These are phyloP conservation scores for Trichocladium uniseriatum DNA, from an alignment of 495 filamentous ascomycete species.

Conservation along the genomic window DNA sequence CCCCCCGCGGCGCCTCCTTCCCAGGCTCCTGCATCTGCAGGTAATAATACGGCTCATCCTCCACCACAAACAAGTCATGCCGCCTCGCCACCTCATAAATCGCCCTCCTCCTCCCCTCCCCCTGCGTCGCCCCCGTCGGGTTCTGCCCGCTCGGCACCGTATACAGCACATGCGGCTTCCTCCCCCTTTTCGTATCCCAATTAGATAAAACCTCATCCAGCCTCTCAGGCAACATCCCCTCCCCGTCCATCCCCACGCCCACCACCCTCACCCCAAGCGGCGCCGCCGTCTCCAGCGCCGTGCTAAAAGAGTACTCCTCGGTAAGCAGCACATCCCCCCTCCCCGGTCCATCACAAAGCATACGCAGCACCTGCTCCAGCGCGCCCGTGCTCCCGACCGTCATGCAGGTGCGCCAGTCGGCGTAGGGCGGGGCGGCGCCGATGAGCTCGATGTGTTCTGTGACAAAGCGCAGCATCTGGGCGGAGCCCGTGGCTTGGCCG, in stretches of 20 bases:
- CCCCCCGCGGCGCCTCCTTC: constrained; percentile 12
- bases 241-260: constrained; percentile 65
- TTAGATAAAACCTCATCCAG: constrained; percentile 56
- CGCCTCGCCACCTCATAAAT: constrained; percentile 71
- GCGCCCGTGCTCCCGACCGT: constrained; percentile 70
- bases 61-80: constrained; percentile 79
- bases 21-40: constrained; percentile 89
- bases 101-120: constrained; percentile 50
- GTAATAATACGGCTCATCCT: constrained; percentile 97
- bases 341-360: constrained; percentile 55
- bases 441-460: constrained; percentile 89
- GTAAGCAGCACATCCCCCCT: constrained; percentile 64
- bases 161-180: constrained; percentile 70
- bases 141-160: constrained; percentile 86
- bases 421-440: constrained; percentile 59
- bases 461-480: constrained; percentile 78
- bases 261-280: constrained; percentile 68
- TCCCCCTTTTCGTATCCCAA: constrained; percentile 52
- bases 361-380: constrained; percentile 66
- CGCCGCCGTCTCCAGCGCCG: constrained; percentile 68
- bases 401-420: constrained; percentile 72
- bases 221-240: constrained; percentile 60
- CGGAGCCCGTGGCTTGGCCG: constrained; percentile 71
- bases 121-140: constrained; percentile 80
- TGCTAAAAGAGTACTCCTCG: constrained; percentile 80